Percentiles rank a stretch among this genome's conserved stretches.
Evolutionary conservation across 2,329 filamentous ascomycete genomes (phyloP).

Genomic region (Aspergillus japonicus): DNA sequence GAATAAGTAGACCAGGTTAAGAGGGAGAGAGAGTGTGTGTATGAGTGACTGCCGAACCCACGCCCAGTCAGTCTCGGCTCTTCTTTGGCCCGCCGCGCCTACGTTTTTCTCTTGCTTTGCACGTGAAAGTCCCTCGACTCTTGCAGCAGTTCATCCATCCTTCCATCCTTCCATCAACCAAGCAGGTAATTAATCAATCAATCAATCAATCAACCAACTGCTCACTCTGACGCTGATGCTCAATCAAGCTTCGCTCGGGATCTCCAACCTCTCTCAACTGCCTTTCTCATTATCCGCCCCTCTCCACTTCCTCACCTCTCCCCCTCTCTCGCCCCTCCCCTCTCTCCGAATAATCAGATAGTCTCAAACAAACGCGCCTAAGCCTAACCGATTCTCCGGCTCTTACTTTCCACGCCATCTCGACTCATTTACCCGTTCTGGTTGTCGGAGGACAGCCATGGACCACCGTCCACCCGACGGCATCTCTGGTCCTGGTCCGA

Average conservation of each 20-base stretch:
- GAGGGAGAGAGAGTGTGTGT: too few species aligned
- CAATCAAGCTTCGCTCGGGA: conserved; percentile 7
- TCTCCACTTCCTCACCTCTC: neutral
- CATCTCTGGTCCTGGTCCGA: conserved; percentile 13
- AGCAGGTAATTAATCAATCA: too few species aligned
- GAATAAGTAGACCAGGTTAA: too few species aligned
- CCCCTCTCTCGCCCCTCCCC: neutral
- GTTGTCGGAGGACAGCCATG: conserved; percentile 18
- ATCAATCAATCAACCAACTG: neutral
- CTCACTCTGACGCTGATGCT: neutral
- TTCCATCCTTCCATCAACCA: neutral
- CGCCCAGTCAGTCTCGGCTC: neutral
- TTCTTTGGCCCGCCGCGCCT: conserved; percentile 1
- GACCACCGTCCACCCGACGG: conserved; percentile 20
- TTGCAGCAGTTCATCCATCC: too few species aligned
- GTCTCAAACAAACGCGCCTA: neutral
- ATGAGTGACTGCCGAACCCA: neutral
- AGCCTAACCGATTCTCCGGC: neutral
- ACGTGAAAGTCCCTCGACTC: conserved; percentile 7
- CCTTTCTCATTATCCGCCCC: neutral
- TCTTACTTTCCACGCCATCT: neutral
- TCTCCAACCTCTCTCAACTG: neutral
- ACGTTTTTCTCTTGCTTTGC: conserved; percentile 1
- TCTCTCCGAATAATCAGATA: neutral
- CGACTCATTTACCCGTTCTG: conserved; percentile 5